A percentile compares a stretch with the other conserved stretches of the same genome.
Evolutionary conservation across 192 early-diverging fungal species (phyloP).

Genomic region (Coemansia sp.): DNA sequence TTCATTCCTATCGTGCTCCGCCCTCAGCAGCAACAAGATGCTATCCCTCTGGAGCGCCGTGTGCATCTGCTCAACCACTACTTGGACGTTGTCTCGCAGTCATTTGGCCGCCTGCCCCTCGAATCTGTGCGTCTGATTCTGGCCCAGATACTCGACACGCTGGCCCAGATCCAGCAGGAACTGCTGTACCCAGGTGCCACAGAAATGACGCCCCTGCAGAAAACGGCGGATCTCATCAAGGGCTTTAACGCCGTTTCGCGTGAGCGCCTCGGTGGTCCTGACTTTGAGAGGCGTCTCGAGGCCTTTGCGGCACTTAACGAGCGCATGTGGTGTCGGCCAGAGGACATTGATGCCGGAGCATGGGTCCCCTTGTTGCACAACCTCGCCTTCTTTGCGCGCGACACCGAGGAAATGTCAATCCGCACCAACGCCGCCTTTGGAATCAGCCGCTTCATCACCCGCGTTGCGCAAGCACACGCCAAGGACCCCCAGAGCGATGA

Average conservation of each 20-base stretch:
- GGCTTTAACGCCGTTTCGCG: slow-evolving; percentile 80
- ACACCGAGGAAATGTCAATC: slow-evolving; percentile 82
- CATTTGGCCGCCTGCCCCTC: slow-evolving; percentile 65
- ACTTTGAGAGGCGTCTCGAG: slow-evolving; percentile 78
- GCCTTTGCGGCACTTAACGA: slow-evolving; percentile 73
- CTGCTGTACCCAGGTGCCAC: neutral
- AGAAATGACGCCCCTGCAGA: slow-evolving; percentile 30
- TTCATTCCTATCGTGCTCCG: slow-evolving; percentile 73
- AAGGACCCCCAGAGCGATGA: slow-evolving; percentile 13
- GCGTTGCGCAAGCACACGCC: slow-evolving; percentile 29
- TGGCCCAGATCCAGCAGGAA: slow-evolving; percentile 59
- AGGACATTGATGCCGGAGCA: slow-evolving; percentile 58
- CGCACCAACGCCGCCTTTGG: slow-evolving; percentile 76
- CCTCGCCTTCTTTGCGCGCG: slow-evolving; percentile 76
- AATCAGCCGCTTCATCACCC: slow-evolving; percentile 67
- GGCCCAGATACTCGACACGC: slow-evolving; percentile 56
- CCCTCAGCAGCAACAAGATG: neutral
- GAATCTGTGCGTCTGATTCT: slow-evolving; percentile 64
- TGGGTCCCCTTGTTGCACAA: slow-evolving; percentile 93
- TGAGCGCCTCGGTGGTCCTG: slow-evolving; percentile 76
- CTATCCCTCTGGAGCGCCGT: slow-evolving; percentile 9
- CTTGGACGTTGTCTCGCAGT: slow-evolving; percentile 60
- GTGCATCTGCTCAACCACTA: slow-evolving; percentile 61
- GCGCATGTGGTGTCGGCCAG: slow-evolving; percentile 53
- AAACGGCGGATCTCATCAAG: slow-evolving; percentile 55